phyloP scores from a whole-genome alignment of 495 filamentous ascomycete genomes.

The Xanthoparmelia taractica region DNA sequence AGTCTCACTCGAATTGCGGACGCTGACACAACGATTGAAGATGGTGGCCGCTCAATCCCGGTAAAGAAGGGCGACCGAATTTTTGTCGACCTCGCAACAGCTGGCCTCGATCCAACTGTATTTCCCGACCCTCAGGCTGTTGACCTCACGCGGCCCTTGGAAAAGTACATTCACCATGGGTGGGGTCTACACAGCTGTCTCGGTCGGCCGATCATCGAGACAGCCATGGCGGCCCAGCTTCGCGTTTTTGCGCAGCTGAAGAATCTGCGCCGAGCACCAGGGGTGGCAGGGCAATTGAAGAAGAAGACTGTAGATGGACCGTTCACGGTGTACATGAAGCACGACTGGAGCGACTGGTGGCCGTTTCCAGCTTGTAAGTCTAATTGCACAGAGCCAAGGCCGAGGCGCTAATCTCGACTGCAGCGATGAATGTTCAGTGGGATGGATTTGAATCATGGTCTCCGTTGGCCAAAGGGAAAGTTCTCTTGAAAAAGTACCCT shows the following conservation, averaged over 20 bases:
- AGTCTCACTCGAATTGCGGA: neutral
- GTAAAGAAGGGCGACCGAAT: constrained; percentile 5
- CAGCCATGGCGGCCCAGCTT: constrained; percentile 38
- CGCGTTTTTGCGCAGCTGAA: constrained; percentile 30
- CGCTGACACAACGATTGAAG: neutral
- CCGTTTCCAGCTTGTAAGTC: neutral
- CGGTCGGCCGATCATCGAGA: constrained; percentile 33
- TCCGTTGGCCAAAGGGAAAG: too few species aligned
- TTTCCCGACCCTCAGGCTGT: constrained; percentile 49
- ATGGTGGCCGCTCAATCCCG: neutral
- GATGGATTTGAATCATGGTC: neutral
- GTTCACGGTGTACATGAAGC: neutral
- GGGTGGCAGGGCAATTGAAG: constrained; percentile 16
- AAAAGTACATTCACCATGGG: constrained; percentile 47
- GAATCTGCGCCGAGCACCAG: constrained; percentile 42
- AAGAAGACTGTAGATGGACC: neutral
- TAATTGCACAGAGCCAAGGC: neutral
- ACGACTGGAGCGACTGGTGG: neutral
- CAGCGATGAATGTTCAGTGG: neutral
- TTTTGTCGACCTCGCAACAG: neutral
- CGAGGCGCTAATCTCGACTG: neutral
- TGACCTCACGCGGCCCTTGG: constrained; percentile 46
- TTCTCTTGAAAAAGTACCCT: too few species aligned
- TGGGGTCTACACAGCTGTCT: constrained; percentile 43
- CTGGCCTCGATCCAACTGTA: constrained; percentile 20